Evolutionary conservation across 306 rosid species (phyloP).

Genomic region (Gastrolobium bilobum): DNA sequence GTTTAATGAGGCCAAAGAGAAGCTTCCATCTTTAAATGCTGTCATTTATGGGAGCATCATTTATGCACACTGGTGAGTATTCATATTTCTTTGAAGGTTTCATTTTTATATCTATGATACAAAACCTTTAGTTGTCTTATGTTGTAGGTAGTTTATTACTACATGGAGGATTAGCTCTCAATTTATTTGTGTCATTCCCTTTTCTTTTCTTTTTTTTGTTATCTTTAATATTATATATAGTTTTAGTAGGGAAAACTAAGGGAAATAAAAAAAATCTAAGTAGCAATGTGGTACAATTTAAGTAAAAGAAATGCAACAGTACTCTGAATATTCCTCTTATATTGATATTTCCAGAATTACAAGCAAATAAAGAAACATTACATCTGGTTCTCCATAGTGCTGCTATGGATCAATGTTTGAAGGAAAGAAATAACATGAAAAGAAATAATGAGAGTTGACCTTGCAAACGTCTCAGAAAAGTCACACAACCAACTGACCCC

Average conservation of each 20-base stretch:
- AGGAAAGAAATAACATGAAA: too few species aligned
- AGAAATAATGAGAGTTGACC: too few species aligned
- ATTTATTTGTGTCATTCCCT: slow-evolving; percentile 13
- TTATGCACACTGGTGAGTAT: slow-evolving; percentile 90
- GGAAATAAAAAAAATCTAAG: neutral
- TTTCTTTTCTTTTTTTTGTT: neutral
- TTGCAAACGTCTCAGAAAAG: too few species aligned
- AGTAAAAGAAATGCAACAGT: too few species aligned
- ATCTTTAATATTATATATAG: slow-evolving; percentile 13
- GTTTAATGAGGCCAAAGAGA: slow-evolving; percentile 92
- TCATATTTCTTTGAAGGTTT: slow-evolving; percentile 35
- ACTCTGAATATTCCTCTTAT: too few species aligned
- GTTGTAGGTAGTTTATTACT: neutral
- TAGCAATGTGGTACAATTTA: too few species aligned
- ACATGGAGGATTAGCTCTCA: slow-evolving; percentile 24
- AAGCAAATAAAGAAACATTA: too few species aligned
- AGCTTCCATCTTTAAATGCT: slow-evolving; percentile 77
- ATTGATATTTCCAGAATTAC: too few species aligned
- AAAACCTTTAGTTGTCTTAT: slow-evolving; percentile 24
- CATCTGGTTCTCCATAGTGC: too few species aligned
- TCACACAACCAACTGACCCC: too few species aligned
- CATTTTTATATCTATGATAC: slow-evolving; percentile 22
- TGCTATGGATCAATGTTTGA: too few species aligned
- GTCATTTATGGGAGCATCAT: slow-evolving; percentile 88
- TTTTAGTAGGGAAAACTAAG: neutral